Conservation (phyloP, 495 filamentous ascomycete species). For the Xylaria palmicola region DNA sequence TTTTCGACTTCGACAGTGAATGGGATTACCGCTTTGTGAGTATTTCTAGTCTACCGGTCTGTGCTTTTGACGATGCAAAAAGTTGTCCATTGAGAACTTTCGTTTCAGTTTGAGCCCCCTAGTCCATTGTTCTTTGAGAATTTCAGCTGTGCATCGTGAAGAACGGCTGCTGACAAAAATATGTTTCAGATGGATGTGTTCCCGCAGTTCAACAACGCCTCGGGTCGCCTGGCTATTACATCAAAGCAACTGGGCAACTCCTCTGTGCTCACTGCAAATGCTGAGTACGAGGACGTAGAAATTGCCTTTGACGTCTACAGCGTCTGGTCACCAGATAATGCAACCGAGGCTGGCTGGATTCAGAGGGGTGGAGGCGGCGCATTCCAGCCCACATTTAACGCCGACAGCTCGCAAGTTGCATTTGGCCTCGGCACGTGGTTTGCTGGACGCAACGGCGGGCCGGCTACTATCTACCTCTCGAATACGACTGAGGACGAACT, state of each 20-base stretch:
- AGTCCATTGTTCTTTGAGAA: not conserved
- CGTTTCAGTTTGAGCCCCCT: too few relatives aligned
- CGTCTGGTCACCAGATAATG: not conserved
- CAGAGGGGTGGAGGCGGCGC: constrained; percentile 14
- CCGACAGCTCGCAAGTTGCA: constrained; percentile 14
- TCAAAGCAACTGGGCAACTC: constrained; percentile 21
- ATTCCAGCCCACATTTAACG: constrained; percentile 19
- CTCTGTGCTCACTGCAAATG: constrained; percentile 14
- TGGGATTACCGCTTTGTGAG: constrained; percentile 25
- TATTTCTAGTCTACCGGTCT: too few relatives aligned
- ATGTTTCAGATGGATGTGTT: constrained; percentile 17
- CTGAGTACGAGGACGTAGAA: constrained; percentile 8
- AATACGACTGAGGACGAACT: constrained; percentile 12
- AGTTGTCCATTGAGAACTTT: too few relatives aligned
- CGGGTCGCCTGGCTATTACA: constrained; percentile 12
- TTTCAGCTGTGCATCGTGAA: too few relatives aligned
- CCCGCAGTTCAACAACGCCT: constrained; percentile 3
- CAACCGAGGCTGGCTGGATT: not conserved
- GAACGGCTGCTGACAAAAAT: not conserved
- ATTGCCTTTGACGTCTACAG: constrained; percentile 12
- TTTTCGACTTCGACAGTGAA: constrained; percentile 19
- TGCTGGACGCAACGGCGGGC: not conserved
- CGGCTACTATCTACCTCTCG: not conserved
- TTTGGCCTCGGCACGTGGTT: constrained; percentile 23
- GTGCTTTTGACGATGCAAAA: too few relatives aligned